phyloP scores from a whole-genome alignment of 345 rosid genomes.

The Corchorus capsularis region DNA sequence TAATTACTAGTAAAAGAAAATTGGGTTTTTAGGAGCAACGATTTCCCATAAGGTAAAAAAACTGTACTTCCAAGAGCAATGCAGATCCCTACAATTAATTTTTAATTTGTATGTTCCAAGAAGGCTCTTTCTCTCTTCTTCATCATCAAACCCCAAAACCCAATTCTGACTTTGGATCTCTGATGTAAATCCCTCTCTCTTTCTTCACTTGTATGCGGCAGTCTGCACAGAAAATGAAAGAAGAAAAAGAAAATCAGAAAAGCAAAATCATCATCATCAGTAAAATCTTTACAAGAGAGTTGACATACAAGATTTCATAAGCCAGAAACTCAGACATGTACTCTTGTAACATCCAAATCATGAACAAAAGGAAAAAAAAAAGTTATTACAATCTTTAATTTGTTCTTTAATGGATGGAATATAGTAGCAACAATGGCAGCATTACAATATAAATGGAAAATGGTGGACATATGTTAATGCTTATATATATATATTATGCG shows the following conservation, averaged over 20 bases:
- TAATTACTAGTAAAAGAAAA: too few species aligned
- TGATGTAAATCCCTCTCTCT: conserved; percentile 11
- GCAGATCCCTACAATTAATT: conserved; percentile 21
- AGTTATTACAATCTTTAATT: too few species aligned
- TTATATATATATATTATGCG: not conserved
- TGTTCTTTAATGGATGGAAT: too few species aligned
- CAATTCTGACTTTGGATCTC: conserved; percentile 23
- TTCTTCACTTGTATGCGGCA: not conserved
- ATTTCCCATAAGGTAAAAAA: not conserved
- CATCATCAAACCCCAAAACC: conserved; percentile 14
- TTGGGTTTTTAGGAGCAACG: not conserved
- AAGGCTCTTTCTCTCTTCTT: not conserved
- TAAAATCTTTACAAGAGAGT: too few species aligned
- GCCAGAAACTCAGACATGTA: too few species aligned
- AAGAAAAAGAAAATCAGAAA: not conserved
- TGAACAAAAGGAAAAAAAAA: too few species aligned
- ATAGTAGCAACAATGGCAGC: too few species aligned
- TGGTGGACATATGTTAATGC: too few species aligned
- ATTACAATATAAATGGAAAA: too few species aligned
- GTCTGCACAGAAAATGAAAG: not conserved
- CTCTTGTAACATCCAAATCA: too few species aligned
- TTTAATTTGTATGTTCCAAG: conserved; percentile 13
- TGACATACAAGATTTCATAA: too few species aligned
- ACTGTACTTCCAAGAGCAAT: conserved; percentile 19
- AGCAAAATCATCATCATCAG: too few species aligned